Base-by-base conservation (phyloP, 371 early-diverging fungal species). In the Lichtheimia ramosa region DNA sequence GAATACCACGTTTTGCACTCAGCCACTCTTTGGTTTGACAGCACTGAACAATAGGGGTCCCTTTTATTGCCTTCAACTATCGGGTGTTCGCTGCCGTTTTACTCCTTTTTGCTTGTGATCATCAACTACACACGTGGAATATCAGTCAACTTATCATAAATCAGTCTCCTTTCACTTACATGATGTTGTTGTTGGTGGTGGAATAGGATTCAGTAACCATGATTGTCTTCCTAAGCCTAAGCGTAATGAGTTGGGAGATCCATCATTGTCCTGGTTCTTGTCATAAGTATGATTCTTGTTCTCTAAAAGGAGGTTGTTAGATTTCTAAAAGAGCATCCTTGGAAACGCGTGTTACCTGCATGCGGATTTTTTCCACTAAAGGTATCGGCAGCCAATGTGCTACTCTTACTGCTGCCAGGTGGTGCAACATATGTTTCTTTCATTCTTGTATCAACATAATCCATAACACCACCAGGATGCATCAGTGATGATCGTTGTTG, bases 91-190 rank as follows among this genome's bases (percentile, higher is more conserved):
- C 15, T 39, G 16, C n/a, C 52, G 21, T 27, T 52, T 52, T 12
- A 52, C 52, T 20, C 52, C 52, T 25, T 52, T 52, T 18, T 52
- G 52, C 27, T 52, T 52, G 27, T 28, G 23, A 52, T 52, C 52
- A 13, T 16, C 20, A 52, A 6, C 51, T 51, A 28, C 16, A 25
- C 27, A 15, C 28, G 24, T 18, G 13, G 18, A 49, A 49, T 23
- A 24, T 49, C 10, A 49, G 49, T 49, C 34, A 10, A 34, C 34
- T 34, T 34, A 34, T 34, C 34, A 34, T 34, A 34, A 34, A 34
- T 8, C 10, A 34, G 10, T 10, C 34, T 34, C 34, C 34, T 34
- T 34, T 34, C 34, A 34, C 34, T 8, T 34, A 34, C 34, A 34
- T 34, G 34, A 8, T 25, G n/a, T n/a, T 27, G 27, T 3, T 27